Base-by-base conservation (phyloP, 2,329 filamentous ascomycete genomes). In the Xylariaceae sp. region DNA sequence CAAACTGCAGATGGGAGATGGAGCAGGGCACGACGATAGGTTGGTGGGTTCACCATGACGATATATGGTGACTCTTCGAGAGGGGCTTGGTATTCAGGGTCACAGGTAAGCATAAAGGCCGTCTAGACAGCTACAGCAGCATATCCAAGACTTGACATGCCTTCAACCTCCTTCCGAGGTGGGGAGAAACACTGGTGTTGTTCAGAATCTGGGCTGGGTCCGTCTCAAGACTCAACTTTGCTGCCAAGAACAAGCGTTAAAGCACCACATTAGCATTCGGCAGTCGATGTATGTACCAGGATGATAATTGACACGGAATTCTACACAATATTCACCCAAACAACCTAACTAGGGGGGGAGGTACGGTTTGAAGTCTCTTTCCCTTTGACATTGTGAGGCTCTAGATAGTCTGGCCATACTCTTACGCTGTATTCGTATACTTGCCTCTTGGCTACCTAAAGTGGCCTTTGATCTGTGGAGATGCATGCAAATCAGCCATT, bases 401-500 rank as follows among this genome's bases (percentile, higher is more conserved):
- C 51, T 56, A 57, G 52, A 49, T 19, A 50, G 40, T 49, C 53
- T 61, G 59, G 58, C 54, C 44, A 37, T 23, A 21, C 19, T 26
- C 44, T 45, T 50, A 16, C 16, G 44, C 43, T 54, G 29, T 29
- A 20, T 26, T 45, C 40, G 44, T 19, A 57, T 48, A 52, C 49
- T 29, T 37, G 43, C 19, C 26, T 29, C 50, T 26, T 26, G 23
- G 40, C 20, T 29, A 19, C 14, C 49, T 29, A 47, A 44, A 41
- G 16, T 37, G 18, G 45, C 29, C 53, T 49, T 40, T 44, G 51
- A 41, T 29, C 20, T 40, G 44, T 19, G 52, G 21, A 45, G 52
- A 59, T 61, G 58, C 44, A 37, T 47, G 20, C 40, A 42, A 56
- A 61, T 61, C 56, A 53, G 9, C 56, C 20, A 45, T 47, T 57